Evolutionary conservation across 495 filamentous ascomycete species (phyloP).

Genomic region (Terfezia boudieri): DNA sequence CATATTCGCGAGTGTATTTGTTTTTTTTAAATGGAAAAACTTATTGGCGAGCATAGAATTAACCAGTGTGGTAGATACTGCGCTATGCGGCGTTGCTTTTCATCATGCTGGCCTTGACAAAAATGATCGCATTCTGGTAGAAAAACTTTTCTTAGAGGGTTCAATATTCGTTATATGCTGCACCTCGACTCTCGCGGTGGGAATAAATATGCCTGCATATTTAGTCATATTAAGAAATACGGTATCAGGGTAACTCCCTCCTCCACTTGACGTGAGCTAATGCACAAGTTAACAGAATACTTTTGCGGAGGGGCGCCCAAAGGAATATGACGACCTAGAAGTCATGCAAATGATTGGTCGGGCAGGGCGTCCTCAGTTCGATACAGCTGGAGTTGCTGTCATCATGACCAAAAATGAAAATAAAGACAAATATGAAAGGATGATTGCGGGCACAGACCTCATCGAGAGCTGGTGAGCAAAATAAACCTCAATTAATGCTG

Average conservation of each 20-base stretch:
- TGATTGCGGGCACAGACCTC: constrained; percentile 61
- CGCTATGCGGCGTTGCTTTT: constrained; percentile 59
- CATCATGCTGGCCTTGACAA: constrained; percentile 75
- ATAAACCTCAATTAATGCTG: background rate
- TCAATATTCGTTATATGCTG: constrained; percentile 79
- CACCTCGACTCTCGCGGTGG: constrained; percentile 82
- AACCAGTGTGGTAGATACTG: constrained; percentile 23
- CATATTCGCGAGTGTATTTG: background rate
- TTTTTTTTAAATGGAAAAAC: too few relatives aligned
- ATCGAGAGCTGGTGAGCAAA: constrained; percentile 48
- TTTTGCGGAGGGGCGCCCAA: constrained; percentile 38
- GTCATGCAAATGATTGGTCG: constrained; percentile 97
- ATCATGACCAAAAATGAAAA: constrained; percentile 61
- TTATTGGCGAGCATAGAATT: too few relatives aligned
- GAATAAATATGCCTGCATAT: constrained; percentile 82
- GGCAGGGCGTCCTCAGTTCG: constrained; percentile 84
- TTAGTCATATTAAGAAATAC: constrained; percentile 73
- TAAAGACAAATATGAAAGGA: constrained; percentile 49
- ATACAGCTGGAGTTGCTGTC: constrained; percentile 59
- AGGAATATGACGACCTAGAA: constrained; percentile 79
- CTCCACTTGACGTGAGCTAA: too few relatives aligned
- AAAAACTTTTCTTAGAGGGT: constrained; percentile 51
- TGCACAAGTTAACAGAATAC: constrained; percentile 9
- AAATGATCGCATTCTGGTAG: constrained; percentile 46
- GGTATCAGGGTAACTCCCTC: background rate